phyloP scores from a whole-genome alignment of 208 protist genomes.

The Leishmania arabica region DNA sequence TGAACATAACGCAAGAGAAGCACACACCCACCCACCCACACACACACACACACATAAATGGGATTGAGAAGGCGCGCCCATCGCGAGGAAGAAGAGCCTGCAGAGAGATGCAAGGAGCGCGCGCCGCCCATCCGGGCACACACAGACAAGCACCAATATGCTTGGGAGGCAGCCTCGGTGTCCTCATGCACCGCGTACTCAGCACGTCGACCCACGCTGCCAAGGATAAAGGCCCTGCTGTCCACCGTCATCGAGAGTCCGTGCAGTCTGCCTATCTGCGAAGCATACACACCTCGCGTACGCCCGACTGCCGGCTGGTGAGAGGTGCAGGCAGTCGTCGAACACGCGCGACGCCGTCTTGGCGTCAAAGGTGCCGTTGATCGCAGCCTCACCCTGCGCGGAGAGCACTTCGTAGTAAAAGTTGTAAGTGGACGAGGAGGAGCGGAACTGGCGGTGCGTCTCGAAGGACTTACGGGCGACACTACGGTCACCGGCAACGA shows the following conservation, averaged over 20 bases:
- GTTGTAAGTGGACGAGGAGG: not conserved
- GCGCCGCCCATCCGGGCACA: not conserved
- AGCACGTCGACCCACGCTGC: not conserved
- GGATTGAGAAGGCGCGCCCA: not conserved
- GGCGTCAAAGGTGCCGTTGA: constrained; percentile 6
- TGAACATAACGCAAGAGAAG: not conserved
- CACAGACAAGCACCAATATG: not conserved
- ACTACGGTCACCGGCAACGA: not conserved
- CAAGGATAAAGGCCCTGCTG: not conserved
- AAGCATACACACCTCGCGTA: constrained; percentile 18
- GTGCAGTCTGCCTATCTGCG: not conserved
- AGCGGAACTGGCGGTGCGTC: not conserved
- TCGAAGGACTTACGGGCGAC: not conserved
- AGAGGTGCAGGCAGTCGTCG: constrained; percentile 29
- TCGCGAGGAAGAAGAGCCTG: not conserved
- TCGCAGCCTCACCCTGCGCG: no score
- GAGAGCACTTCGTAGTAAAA: constrained; percentile 20
- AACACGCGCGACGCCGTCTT: constrained; percentile 3
- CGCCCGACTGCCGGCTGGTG: constrained; percentile 8
- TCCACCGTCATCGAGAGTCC: not conserved
- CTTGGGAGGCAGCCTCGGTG: not conserved
- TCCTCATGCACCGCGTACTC: not conserved
- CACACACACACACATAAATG: not conserved
- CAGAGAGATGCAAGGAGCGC: not conserved
- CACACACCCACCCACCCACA: not conserved